Evolutionary conservation across 129 eudicot species (phyloP).

Genomic region (Pulicaria dysenterica): DNA sequence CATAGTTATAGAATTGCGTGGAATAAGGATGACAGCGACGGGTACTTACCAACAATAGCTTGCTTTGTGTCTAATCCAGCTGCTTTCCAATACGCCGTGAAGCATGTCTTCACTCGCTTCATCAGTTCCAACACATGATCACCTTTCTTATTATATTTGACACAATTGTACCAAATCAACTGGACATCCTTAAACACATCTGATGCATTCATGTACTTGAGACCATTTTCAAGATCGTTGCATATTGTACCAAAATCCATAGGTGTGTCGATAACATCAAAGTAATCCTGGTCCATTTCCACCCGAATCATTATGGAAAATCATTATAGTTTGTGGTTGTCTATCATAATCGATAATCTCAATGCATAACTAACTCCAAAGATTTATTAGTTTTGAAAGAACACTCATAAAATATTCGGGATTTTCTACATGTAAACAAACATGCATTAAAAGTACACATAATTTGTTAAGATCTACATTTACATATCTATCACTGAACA

Average conservation of each 20-base stretch:
- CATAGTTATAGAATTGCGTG: not conserved
- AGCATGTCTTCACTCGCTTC: constrained; percentile 61
- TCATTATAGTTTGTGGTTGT: not conserved
- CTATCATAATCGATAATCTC: too few relatives aligned
- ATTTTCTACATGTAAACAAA: too few relatives aligned
- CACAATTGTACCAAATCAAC: constrained; percentile 70
- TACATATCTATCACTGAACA: too few relatives aligned
- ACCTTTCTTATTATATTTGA: constrained; percentile 67
- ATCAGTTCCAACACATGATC: constrained; percentile 68
- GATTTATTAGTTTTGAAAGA: not conserved
- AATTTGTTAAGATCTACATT: too few relatives aligned
- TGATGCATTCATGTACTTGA: constrained; percentile 66
- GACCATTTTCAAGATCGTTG: constrained; percentile 68
- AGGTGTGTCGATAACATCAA: constrained; percentile 74
- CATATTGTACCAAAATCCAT: constrained; percentile 86
- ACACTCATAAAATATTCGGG: not conserved
- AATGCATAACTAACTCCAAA: not conserved
- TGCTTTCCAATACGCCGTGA: constrained; percentile 58
- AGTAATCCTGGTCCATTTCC: constrained; percentile 60
- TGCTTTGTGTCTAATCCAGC: constrained; percentile 46
- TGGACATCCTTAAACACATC: constrained; percentile 74
- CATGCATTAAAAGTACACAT: too few relatives aligned
- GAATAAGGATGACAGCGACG: not conserved
- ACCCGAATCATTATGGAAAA: constrained; percentile 5
- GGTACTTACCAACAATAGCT: constrained; percentile 38